Evolutionary conservation across 78 protist genomes (phyloP), one percentile per base, ranked within the genome.

Genomic region (Pelomyxa schiedti): DNA sequence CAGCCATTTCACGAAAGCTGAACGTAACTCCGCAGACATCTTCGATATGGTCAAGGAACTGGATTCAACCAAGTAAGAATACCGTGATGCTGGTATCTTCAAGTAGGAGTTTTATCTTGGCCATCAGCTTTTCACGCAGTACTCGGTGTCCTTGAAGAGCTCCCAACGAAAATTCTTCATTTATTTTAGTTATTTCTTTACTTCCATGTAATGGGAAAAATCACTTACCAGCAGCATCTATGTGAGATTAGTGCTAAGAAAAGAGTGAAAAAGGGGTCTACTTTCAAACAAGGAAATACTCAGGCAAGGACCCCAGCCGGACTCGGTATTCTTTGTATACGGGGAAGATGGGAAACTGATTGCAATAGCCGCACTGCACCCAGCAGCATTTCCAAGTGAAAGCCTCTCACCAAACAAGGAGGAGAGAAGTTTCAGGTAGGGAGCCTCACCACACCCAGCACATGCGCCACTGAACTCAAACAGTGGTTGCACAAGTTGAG

Each of bases 251-350:
- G n/a, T n/a, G n/a, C n/a, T n/a, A n/a, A n/a, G n/a, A n/a, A n/a
- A n/a, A n/a, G n/a, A n/a, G n/a, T n/a, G n/a, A n/a, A n/a, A n/a
- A n/a, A n/a, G 88, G 7, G 93, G 90, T 47, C 65, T 80, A 64
- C 85, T 88, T 53, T 89, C 93, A 65, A 89, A 89, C n/a, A 89
- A 65, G 26, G 90, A 85, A 43, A 74, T 84, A 32, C 53, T 87
- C 93, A 89, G 85, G 7, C 90, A 86, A 30, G 93, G 93, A 30
- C 93, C 93, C 6, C 64, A 74, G 8, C 93, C 93, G n/a, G n/a
- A n/a, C 66, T 75, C 26, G 37, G 74, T 47, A 58, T 83, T 86
- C 39, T n/a, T 39, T 22, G 86, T 67, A 75, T 86, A 86, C 22
- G 90, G 88, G 53, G 36, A 32, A n/a, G 26, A 24, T 22, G 82